Evolutionary conservation across 2,329 filamentous ascomycete species (phyloP).

Genomic region (Xylogone sp.): DNA sequence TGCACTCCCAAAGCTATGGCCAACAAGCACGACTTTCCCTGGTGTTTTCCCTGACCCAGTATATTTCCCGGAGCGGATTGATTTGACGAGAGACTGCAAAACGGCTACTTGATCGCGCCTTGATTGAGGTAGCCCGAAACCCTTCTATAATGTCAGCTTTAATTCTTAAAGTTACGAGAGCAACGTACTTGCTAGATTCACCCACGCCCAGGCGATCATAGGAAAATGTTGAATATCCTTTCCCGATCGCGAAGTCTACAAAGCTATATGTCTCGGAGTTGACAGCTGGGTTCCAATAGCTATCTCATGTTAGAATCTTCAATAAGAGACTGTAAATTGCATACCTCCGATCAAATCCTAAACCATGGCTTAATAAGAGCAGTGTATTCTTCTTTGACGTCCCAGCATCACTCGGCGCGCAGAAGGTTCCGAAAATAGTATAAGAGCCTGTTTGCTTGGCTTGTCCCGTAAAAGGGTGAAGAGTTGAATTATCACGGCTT

Average conservation of each 20-base stretch:
- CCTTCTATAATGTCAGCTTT: conserved; percentile 1
- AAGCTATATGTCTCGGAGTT: conserved; percentile 29
- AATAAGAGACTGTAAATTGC: conserved; percentile 16
- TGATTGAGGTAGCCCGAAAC: conserved; percentile 21
- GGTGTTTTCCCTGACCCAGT: conserved; percentile 17
- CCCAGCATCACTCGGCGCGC: conserved; percentile 7
- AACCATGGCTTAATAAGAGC: conserved; percentile 28
- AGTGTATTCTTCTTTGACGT: conserved; percentile 21
- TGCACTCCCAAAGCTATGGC: conserved; percentile 60
- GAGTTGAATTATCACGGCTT: not conserved
- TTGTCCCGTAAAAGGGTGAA: not conserved
- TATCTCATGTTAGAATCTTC: no score
- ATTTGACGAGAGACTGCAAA: conserved; percentile 6
- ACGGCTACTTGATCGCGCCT: conserved; percentile 20
- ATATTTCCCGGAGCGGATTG: conserved; percentile 17
- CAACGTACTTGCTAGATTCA: conserved; percentile 22
- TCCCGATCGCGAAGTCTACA: conserved; percentile 24
- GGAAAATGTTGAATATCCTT: conserved; percentile 31
- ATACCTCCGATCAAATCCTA: conserved; percentile 26
- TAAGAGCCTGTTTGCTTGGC: not conserved
- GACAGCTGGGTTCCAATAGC: conserved; percentile 29
- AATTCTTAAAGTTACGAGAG: not conserved
- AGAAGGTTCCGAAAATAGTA: conserved; percentile 5
- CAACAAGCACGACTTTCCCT: conserved; percentile 52
- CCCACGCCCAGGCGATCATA: conserved; percentile 34